Conservation (phyloP, 345 rosid genomes). For the Populus alba region DNA sequence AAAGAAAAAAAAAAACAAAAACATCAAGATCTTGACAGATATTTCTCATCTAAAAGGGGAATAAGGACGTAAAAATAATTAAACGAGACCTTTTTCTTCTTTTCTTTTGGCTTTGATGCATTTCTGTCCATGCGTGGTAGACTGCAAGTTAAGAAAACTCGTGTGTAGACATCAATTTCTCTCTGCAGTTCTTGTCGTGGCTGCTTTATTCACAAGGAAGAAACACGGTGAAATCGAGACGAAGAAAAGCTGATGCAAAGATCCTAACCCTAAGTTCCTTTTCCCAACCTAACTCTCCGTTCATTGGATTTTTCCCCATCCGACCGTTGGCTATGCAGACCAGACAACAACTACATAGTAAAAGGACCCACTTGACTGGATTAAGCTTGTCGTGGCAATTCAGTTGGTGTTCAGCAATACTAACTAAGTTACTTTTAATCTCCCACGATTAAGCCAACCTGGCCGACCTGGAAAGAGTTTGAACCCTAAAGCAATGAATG, state of each 20-base stretch:
- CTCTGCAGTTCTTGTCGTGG: constrained; percentile 18
- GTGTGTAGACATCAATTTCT: constrained; percentile 16
- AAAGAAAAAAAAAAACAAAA: background rate
- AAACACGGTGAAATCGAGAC: constrained; percentile 4
- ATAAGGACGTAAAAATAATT: background rate
- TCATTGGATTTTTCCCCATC: constrained; percentile 37
- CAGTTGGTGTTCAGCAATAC: constrained; percentile 3
- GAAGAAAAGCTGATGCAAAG: constrained; percentile 22
- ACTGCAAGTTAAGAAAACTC: constrained; percentile 58
- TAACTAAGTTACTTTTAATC: background rate
- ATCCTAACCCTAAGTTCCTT: constrained; percentile 38
- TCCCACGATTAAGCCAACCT: constrained; percentile 13
- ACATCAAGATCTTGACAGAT: constrained; percentile 2
- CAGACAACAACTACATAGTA: constrained; percentile 30
- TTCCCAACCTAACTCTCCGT: constrained; percentile 46
- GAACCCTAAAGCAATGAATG: background rate
- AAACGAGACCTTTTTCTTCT: background rate
- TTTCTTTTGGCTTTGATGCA: constrained; percentile 11
- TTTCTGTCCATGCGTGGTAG: constrained; percentile 28
- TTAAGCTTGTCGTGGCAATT: constrained; percentile 5
- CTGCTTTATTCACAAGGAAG: constrained; percentile 47
- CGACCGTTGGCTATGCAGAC: constrained; percentile 52
- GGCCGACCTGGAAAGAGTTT: constrained; percentile 3
- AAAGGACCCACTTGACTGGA: constrained; percentile 21
- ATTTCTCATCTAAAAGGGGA: constrained; percentile 5